Percentiles rank a stretch among this genome's conserved stretches.
These are phyloP conservation scores for Iris macrosiphon DNA, from an alignment of 106 monocot species.

Conservation along the genomic window DNA sequence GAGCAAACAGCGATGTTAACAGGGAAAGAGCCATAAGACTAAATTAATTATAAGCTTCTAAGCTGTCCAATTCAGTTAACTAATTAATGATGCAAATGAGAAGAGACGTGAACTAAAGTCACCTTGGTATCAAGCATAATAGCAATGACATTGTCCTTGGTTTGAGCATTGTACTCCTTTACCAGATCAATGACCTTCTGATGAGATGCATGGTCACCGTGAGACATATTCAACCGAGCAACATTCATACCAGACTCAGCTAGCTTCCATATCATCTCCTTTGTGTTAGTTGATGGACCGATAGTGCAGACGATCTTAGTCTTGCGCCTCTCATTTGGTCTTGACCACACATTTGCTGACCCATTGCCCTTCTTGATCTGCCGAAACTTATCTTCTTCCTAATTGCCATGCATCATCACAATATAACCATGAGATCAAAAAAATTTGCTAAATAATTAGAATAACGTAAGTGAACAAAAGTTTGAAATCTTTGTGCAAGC, in stretches of 20 bases:
- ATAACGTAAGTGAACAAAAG: no score
- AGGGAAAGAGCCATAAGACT: no score
- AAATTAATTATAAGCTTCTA: no score
- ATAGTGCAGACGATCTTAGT: constrained; percentile 99
- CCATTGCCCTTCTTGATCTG: constrained; percentile 45
- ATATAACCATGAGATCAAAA: no score
- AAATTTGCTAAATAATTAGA: no score
- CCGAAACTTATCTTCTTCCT: constrained; percentile 62
- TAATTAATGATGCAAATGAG: no score
- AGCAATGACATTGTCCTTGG: constrained; percentile 75
- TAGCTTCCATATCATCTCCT: constrained; percentile 98
- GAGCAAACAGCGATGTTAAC: no score
- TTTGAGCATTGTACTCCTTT: constrained; percentile 85
- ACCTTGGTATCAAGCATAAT: constrained; percentile 97
- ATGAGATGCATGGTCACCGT: constrained; percentile 96
- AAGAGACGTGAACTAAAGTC: no score
- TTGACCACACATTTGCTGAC: constrained; percentile 53
- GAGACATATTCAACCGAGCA: constrained; percentile 95
- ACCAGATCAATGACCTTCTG: constrained; percentile 97
- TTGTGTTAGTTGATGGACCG: constrained; percentile 87
- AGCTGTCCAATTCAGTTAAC: no score
- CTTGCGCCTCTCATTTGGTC: constrained; percentile 75
- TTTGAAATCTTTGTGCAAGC: no score
- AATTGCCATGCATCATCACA: neutral
- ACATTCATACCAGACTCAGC: constrained; percentile 99